Conservation (phyloP, 179 eudicot species). For the Camellia oleifera region DNA sequence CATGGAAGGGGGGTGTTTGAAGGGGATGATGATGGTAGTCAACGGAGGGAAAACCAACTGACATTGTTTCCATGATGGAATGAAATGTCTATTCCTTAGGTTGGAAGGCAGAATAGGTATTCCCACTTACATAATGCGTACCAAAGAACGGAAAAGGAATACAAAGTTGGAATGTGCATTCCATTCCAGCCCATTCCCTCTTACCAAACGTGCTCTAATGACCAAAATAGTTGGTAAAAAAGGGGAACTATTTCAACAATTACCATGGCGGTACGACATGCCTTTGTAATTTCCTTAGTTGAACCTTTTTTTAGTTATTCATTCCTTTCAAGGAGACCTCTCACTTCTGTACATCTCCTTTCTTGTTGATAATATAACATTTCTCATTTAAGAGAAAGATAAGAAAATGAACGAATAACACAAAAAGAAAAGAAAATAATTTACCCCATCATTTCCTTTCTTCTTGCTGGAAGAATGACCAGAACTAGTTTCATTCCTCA, state of each 20-base stretch:
- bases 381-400: neutral
- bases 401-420: neutral
- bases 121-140: too few species aligned
- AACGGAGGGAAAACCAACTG: too few species aligned
- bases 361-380: neutral
- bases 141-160: too few species aligned
- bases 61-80: too few species aligned
- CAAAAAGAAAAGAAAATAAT: constrained; percentile 7
- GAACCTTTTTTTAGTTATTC: neutral
- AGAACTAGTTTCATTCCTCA: constrained; percentile 31
- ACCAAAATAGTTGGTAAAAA: too few species aligned
- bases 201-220: too few species aligned
- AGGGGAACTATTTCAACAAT: neutral
- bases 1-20: too few species aligned
- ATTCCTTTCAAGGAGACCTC: neutral
- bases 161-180: too few species aligned
- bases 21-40: too few species aligned
- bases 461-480: constrained; percentile 43
- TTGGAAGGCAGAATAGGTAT: too few species aligned
- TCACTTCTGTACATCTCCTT: neutral
- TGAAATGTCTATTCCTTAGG: too few species aligned
- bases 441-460: constrained; percentile 84
- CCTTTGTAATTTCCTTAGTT: neutral
- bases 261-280: neutral
- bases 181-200: too few species aligned